These are phyloP conservation scores for Corymbia calophylla DNA, from an alignment of 441 rosid genomes.

Conservation along the genomic window DNA sequence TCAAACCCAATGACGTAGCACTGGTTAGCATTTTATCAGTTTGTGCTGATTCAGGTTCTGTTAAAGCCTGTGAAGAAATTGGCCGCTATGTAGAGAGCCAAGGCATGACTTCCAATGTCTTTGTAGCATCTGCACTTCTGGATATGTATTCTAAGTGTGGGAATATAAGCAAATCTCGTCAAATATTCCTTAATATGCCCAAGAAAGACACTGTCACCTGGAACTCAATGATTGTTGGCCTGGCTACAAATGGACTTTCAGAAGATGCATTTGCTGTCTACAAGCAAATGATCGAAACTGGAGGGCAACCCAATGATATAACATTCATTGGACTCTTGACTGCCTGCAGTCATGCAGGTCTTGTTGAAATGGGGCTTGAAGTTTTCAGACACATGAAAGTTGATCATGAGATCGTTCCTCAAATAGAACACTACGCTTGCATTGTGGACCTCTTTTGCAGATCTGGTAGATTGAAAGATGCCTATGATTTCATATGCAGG, in stretches of 20 bases:
- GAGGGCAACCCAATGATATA: conserved; percentile 24
- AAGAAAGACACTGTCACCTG: conserved; percentile 33
- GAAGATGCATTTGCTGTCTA: conserved; percentile 27
- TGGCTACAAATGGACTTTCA: conserved; percentile 32
- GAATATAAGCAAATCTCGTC: conserved; percentile 20
- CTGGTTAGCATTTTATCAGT: conserved; percentile 17
- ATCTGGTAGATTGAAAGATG: conserved; percentile 26
- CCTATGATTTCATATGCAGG: conserved; percentile 16
- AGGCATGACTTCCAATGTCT: conserved; percentile 13
- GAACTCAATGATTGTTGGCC: conserved; percentile 36
- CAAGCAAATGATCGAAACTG: conserved; percentile 5
- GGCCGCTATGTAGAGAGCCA: conserved; percentile 6
- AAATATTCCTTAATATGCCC: conserved; percentile 15
- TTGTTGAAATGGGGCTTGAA: conserved; percentile 27
- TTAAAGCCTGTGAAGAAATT: conserved; percentile 31
- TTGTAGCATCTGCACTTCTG: conserved; percentile 24
- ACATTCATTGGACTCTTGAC: conserved; percentile 35
- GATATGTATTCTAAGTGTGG: conserved; percentile 40
- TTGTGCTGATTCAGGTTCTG: conserved; percentile 11
- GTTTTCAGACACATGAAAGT: conserved; percentile 23
- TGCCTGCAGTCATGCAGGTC: conserved; percentile 37
- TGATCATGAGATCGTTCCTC: conserved; percentile 31
- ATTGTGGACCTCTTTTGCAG: conserved; percentile 29
- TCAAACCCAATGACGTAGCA: conserved; percentile 28
- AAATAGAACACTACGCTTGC: conserved; percentile 32